Percentiles rank a stretch among this genome's conserved stretches.
These are phyloP conservation scores for Pugionium dolabratum DNA, from an alignment of 345 rosid genomes.

Conservation along the genomic window DNA sequence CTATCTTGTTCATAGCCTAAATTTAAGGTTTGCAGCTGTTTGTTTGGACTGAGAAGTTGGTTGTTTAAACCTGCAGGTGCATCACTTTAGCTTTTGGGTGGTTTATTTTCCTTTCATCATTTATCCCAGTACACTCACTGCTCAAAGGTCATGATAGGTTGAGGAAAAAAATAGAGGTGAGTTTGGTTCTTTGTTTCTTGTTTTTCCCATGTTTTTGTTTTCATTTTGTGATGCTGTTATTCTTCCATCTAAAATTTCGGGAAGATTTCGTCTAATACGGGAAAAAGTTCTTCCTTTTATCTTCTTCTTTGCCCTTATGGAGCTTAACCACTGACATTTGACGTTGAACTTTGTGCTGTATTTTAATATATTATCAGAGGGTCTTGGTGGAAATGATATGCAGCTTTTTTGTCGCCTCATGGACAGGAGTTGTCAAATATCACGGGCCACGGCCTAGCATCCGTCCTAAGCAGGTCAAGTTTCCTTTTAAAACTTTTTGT, in stretches of 20 bases:
- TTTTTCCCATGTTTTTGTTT: not conserved
- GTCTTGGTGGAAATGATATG: conserved; percentile 93
- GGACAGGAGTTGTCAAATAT: conserved; percentile 95
- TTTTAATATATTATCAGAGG: conserved; percentile 56
- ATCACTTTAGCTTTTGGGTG: conserved; percentile 80
- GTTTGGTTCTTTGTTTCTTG: conserved; percentile 30
- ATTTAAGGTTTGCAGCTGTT: not conserved
- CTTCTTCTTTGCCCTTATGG: conserved; percentile 11
- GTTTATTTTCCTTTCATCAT: conserved; percentile 79
- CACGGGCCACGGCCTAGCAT: conserved; percentile 94
- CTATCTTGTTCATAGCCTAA: conserved; percentile 3
- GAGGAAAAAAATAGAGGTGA: conserved; percentile 89
- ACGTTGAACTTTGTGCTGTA: conserved; percentile 8
- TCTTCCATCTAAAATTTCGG: not conserved
- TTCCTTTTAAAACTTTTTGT: not conserved
- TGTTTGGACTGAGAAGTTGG: conserved; percentile 5
- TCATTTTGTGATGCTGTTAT: too few species aligned
- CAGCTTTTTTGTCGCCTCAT: conserved; percentile 98
- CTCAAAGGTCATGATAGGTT: conserved; percentile 78
- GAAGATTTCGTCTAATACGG: too few species aligned
- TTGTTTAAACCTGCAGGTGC: conserved; percentile 59
- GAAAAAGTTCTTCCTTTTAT: not conserved
- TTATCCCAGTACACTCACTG: conserved; percentile 72
- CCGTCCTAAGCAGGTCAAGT: conserved; percentile 85
- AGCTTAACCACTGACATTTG: conserved; percentile 1